A percentile compares a stretch with the other conserved stretches of the same genome.
phyloP scores from a whole-genome alignment of 192 early-diverging fungal genomes.

The Phycomyces nitens region DNA sequence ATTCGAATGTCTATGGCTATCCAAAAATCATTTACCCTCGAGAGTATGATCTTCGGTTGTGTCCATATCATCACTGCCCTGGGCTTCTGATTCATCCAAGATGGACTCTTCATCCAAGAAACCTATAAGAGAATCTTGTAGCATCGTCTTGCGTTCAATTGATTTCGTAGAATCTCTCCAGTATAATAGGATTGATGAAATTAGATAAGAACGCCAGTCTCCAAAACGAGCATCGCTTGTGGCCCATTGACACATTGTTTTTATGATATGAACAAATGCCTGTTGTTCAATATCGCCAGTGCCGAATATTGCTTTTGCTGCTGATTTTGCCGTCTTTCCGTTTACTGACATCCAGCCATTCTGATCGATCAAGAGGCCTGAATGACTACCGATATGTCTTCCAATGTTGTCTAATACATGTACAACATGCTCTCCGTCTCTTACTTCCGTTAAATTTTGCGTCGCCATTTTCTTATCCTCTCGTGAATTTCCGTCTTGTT shows the following conservation, averaged over 20 bases:
- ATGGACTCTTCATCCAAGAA: conserved; percentile 38
- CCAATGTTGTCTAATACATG: conserved; percentile 32
- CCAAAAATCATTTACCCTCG: neutral
- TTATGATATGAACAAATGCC: conserved; percentile 19
- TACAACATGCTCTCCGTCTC: conserved; percentile 27
- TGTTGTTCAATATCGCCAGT: neutral
- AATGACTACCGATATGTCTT: conserved; percentile 15
- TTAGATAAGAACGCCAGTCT: conserved; percentile 45
- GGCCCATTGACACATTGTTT: conserved; percentile 52
- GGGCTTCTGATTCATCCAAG: conserved; percentile 7
- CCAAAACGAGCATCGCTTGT: conserved; percentile 42
- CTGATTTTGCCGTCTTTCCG: conserved; percentile 25
- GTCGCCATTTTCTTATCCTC: neutral
- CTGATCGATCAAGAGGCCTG: conserved; percentile 16
- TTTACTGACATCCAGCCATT: conserved; percentile 23
- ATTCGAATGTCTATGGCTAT: neutral
- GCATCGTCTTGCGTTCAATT: conserved; percentile 10
- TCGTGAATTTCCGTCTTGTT: neutral
- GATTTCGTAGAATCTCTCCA: conserved; percentile 36
- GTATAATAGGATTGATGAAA: conserved; percentile 37
- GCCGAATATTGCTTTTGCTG: conserved; percentile 20
- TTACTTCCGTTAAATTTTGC: neutral
- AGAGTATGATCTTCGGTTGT: neutral
- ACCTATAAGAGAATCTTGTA: conserved; percentile 48
- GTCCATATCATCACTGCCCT: neutral